Conservation (phyloP, 176 grass and related monocot species). For the Coix lacrymajobi region DNA sequence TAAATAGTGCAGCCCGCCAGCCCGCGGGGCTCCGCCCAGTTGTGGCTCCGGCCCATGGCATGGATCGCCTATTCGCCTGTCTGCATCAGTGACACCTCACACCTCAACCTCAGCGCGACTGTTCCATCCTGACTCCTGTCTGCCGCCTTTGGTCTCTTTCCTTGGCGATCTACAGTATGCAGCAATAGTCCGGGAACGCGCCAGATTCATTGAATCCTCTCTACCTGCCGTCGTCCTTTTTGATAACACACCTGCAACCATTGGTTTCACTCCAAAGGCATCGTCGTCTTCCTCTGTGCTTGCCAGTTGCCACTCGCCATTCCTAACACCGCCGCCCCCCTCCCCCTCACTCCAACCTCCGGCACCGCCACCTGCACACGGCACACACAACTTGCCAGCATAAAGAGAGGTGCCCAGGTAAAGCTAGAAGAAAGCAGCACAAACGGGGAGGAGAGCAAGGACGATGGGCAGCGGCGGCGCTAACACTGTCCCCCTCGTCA, state of each 20-base stretch:
- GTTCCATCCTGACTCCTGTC: not conserved
- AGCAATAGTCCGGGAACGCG: not conserved
- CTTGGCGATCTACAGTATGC: not conserved
- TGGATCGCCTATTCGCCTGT: not conserved
- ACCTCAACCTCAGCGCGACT: no score
- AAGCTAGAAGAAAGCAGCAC: not conserved
- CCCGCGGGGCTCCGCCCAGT: no score
- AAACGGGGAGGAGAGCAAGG: not conserved
- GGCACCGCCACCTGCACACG: no score
- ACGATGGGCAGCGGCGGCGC: conserved; percentile 5
- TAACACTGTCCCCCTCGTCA: conserved; percentile 23
- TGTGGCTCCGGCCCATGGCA: no score
- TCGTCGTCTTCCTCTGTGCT: not conserved
- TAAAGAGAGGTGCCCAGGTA: not conserved
- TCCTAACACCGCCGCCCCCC: not conserved
- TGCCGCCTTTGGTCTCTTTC: not conserved
- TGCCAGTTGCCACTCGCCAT: not conserved
- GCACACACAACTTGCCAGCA: not conserved
- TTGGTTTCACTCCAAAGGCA: not conserved
- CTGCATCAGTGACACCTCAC: not conserved
- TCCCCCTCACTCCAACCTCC: no score
- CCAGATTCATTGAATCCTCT: not conserved
- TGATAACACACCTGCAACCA: not conserved
- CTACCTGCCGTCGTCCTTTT: not conserved
- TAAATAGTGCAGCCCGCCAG: no score